These are phyloP conservation scores for Alternaria sp. DNA, from an alignment of 2,329 filamentous ascomycete species.

Conservation along the genomic window DNA sequence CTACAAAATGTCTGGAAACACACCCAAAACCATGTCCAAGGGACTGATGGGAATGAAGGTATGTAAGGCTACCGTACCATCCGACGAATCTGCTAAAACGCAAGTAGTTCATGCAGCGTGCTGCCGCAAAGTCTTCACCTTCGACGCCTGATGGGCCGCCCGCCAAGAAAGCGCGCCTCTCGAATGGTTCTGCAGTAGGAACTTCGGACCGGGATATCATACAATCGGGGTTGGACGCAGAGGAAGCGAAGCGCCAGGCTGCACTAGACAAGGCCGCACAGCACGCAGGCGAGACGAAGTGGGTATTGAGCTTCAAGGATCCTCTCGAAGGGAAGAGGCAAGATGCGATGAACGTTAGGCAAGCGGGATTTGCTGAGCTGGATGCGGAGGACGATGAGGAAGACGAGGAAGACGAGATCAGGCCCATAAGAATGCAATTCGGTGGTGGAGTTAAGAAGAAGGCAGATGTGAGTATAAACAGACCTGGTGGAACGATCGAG, in stretches of 20 bases:
- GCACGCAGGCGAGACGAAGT: constrained; percentile 74
- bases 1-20: constrained; percentile 39
- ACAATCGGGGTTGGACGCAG: constrained; percentile 69
- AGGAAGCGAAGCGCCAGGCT: constrained; percentile 70
- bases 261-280: constrained; percentile 67
- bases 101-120: constrained; percentile 85
- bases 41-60: constrained; percentile 90
- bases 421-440: constrained; percentile 57
- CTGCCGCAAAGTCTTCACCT: constrained; percentile 68
- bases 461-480: constrained; percentile 10
- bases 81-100: constrained; percentile 17
- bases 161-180: constrained; percentile 70
- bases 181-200: constrained; percentile 50
- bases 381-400: constrained; percentile 52
- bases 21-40: constrained; percentile 77
- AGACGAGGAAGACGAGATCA: constrained; percentile 42
- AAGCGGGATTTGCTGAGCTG: constrained; percentile 65
- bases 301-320: constrained; percentile 71
- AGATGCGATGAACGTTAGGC: constrained; percentile 61
- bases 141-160: constrained; percentile 61
- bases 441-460: constrained; percentile 57
- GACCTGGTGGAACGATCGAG: neutral
- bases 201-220: constrained; percentile 65
- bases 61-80: constrained; percentile 7
- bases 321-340: constrained; percentile 53